Evolutionary conservation across 169 alveolate genomes (phyloP).

Genomic region (Plasmodium reichenowi): DNA sequence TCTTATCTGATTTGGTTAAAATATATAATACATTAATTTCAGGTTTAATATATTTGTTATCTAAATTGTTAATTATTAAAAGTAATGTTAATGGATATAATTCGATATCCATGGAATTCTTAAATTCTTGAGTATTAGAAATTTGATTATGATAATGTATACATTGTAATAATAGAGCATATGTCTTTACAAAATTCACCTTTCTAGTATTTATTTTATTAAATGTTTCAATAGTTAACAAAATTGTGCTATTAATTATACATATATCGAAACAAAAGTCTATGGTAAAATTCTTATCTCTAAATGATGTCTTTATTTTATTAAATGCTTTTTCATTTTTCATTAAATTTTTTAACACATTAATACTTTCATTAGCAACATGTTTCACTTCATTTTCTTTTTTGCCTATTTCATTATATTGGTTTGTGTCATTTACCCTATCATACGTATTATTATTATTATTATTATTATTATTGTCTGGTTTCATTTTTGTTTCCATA

Average conservation of each 20-base stretch:
- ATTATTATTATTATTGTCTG: neutral
- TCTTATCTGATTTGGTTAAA: conserved; percentile 31
- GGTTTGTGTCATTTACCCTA: neutral
- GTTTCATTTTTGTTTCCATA: conserved; percentile 27
- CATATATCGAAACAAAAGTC: conserved; percentile 70
- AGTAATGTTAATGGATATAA: conserved; percentile 63
- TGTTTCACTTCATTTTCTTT: conserved; percentile 49
- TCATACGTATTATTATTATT: neutral
- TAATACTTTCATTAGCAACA: conserved; percentile 74
- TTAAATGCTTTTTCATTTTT: conserved; percentile 72
- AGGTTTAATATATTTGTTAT: conserved; percentile 65
- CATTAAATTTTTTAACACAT: conserved; percentile 65
- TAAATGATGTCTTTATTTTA: conserved; percentile 69
- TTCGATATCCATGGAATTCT: conserved; percentile 63
- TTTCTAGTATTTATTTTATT: conserved; percentile 29
- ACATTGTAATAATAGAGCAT: conserved; percentile 73
- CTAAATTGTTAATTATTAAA: conserved; percentile 55
- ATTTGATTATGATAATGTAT: conserved; percentile 75
- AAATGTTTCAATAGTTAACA: conserved; percentile 51
- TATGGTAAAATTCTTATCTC: conserved; percentile 73
- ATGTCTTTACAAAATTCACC: conserved; percentile 64
- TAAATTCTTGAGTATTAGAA: conserved; percentile 72
- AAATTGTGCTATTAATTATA: conserved; percentile 57
- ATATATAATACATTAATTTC: conserved; percentile 61
- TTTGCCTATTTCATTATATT: neutral